Base-by-base conservation (phyloP, 1,139 yeast genomes). In the Debaryomycetaceae sp. region DNA sequence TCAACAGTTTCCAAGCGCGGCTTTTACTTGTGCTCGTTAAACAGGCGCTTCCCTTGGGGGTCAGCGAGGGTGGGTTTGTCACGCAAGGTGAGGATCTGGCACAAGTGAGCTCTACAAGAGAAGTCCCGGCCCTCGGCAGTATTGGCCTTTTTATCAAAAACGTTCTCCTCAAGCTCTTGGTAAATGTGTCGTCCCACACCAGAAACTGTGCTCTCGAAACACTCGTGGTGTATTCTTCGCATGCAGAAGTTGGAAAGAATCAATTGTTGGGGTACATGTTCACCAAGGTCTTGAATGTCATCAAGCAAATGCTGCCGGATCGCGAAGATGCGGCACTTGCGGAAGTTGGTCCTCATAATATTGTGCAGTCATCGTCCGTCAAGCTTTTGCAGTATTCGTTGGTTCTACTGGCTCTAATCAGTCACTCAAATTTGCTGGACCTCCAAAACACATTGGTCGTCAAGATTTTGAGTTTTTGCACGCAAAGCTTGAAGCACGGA, bases 401-500 rank as follows among this genome's bases (percentile, higher is more conserved):
- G 30, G 54, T 58, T 3, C 45, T 65, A 27, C 57, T 56, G 51
- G 43, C 66, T 1, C 42, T 63, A 22, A 48, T 65, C 19, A 61
- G 53, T 31, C 63, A 58, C 30, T 54, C 68, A 1, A 57, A 61
- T 15, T 48, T 58, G 4, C 43, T 52, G 1, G 39, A 55, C 7
- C 43, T 65, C n/a, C 69, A 62, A 37, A 61, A 63, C 33, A 48
- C 70, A 4, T 54, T 62, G 1, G 48, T 63, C 10, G 62, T 62
- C 15, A 62, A 62, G 33, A 48, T 64, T 4, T 49, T 64, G 39
- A 62, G 69, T 53, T 64, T 62, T 36, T 64, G 70, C 37, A 65
- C 72, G 7, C 72, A 65, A 37, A 59, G 52, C 32, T 54, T 65
- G 40, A 65, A 65, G 39, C 68, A 63, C 32, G 58, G 50, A 29